Evolutionary conservation across 177 flowering plant genomes (phyloP).

Genomic region (Vitis hybrid): DNA sequence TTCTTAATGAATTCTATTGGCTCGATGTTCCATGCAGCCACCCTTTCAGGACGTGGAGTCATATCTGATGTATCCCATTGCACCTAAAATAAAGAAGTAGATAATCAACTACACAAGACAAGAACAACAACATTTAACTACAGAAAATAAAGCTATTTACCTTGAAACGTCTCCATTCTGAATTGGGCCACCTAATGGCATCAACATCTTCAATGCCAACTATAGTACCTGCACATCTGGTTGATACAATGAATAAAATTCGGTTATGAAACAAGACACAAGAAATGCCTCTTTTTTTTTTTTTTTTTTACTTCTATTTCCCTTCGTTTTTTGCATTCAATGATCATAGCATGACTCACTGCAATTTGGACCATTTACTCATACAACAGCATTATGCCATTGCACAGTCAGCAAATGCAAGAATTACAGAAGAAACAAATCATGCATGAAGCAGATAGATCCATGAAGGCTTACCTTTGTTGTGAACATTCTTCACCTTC

Average conservation of each 20-base stretch:
- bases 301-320: background rate
- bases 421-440: background rate
- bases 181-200: conserved; percentile 50
- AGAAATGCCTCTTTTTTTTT: too few species aligned
- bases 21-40: conserved; percentile 55
- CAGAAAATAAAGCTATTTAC: conserved; percentile 16
- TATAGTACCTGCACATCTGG: conserved; percentile 48
- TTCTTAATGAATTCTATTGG: conserved; percentile 9
- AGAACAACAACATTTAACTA: background rate
- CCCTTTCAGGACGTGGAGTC: conserved; percentile 28
- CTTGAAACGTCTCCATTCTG: conserved; percentile 64
- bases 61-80: conserved; percentile 45
- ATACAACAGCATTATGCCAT: background rate
- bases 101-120: background rate
- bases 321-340: background rate
- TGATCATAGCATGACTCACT: background rate
- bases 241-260: background rate
- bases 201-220: conserved; percentile 47
- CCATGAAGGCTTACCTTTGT: conserved; percentile 32
- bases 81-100: conserved; percentile 29
- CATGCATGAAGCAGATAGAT: too few species aligned
- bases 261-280: too few species aligned
- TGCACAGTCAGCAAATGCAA: background rate
- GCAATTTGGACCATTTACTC: background rate
- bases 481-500: conserved; percentile 48